A percentile compares a stretch with the other conserved stretches of the same genome.
These are phyloP conservation scores for Chenopodium berlandieri DNA, from an alignment of 148 eudicot genomes.

Conservation along the genomic window DNA sequence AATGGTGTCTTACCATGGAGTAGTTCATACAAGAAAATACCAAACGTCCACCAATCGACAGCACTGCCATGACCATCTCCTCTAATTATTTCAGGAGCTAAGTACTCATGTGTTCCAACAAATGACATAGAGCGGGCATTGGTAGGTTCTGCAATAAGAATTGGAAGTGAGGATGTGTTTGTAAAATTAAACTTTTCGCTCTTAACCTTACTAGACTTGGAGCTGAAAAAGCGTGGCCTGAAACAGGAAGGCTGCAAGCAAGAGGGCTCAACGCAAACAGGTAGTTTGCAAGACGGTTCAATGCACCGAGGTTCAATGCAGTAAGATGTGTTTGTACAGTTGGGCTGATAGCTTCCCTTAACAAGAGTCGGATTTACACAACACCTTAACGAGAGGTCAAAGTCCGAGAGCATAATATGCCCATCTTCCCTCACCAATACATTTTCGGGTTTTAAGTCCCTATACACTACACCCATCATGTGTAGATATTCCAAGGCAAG, in stretches of 20 bases:
- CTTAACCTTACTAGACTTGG: conserved; percentile 41
- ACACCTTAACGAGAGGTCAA: conserved; percentile 72
- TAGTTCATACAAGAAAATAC: conserved; percentile 73
- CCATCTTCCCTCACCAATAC: conserved; percentile 85
- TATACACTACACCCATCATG: conserved; percentile 85
- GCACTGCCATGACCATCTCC: conserved; percentile 94
- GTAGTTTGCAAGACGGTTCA: conserved; percentile 57
- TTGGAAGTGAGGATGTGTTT: conserved; percentile 50
- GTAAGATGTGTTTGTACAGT: conserved; percentile 50
- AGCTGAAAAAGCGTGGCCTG: conserved; percentile 50
- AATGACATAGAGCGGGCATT: conserved; percentile 79
- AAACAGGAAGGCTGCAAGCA: conserved; percentile 79
- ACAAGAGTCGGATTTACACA: conserved; percentile 64
- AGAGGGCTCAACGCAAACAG: conserved; percentile 60
- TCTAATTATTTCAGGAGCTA: conserved; percentile 76
- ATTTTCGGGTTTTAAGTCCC: conserved; percentile 85
- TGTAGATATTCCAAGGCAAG: conserved; percentile 82
- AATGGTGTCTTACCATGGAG: conserved; percentile 77
- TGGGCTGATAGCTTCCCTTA: conserved; percentile 38
- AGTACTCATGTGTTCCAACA: conserved; percentile 81
- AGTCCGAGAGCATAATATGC: conserved; percentile 85
- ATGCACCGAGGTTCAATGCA: conserved; percentile 68
- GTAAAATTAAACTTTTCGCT: conserved; percentile 23
- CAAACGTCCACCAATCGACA: conserved; percentile 94
- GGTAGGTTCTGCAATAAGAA: conserved; percentile 72